These are phyloP conservation scores for Papiliotrema nemorosa DNA, from an alignment of 1,284 basidiomycete genomes.

Conservation along the genomic window DNA sequence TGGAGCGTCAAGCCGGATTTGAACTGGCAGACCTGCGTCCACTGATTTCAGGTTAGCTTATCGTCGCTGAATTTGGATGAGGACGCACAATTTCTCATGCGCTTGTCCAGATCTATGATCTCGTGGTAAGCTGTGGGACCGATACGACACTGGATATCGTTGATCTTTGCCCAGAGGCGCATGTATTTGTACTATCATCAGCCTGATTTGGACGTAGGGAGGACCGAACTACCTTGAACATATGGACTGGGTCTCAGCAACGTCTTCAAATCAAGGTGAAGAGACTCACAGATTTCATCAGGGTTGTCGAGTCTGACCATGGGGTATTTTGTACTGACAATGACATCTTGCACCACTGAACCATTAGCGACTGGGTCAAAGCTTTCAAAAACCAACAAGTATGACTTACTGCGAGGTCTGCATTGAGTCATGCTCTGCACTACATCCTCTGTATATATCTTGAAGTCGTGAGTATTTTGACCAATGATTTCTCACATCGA, in stretches of 20 bases:
- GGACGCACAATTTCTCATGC: background rate
- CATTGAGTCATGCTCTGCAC: background rate
- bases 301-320: background rate
- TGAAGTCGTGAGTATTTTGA: background rate
- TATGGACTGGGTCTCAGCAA: background rate
- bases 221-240: background rate
- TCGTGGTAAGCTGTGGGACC: background rate
- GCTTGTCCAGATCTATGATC: background rate
- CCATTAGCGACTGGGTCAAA: background rate
- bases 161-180: background rate
- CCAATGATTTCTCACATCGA: background rate
- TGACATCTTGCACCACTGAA: background rate
- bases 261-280: no score
- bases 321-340: background rate
- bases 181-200: background rate
- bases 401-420: background rate
- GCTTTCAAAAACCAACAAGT: background rate
- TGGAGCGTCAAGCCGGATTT: no score
- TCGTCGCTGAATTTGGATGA: background rate
- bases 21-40: background rate
- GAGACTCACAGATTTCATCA: background rate
- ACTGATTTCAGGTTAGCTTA: background rate
- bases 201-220: background rate
- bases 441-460: background rate
- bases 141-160: background rate